Percentiles rank a stretch among this genome's conserved stretches.
Evolutionary conservation across 805 yeast genomes (phyloP).

Genomic region (Isabelozyma heimii): DNA sequence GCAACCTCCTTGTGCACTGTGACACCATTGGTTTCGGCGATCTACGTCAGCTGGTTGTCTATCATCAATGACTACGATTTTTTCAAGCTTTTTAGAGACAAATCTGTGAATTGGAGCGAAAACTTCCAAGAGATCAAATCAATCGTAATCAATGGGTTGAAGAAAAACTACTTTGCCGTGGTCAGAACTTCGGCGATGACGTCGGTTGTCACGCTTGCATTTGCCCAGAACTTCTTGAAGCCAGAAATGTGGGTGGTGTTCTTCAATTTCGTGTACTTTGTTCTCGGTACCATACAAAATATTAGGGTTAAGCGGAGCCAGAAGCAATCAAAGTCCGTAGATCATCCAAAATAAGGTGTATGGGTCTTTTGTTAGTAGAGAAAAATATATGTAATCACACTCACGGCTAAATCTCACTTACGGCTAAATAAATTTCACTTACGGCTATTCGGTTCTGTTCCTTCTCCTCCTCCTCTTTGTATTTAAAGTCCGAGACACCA

Average conservation of each 20-base stretch:
- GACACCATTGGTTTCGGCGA: conserved; percentile 50
- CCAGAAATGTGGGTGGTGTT: conserved; percentile 67
- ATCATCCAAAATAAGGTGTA: too few relatives aligned
- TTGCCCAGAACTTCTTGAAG: conserved; percentile 56
- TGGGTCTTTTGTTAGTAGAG: too few relatives aligned
- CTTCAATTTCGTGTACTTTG: conserved; percentile 54
- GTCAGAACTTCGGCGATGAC: conserved; percentile 55
- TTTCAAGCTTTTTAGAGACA: conserved; percentile 2
- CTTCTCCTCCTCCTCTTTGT: too few relatives aligned
- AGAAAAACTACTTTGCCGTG: conserved; percentile 43
- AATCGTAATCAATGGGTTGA: conserved; percentile 31
- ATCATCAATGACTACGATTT: conserved; percentile 41
- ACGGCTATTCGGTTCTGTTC: too few relatives aligned
- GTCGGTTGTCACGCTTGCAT: conserved; percentile 46
- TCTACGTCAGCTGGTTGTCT: conserved; percentile 53
- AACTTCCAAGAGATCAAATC: conserved; percentile 9
- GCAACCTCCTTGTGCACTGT: conserved; percentile 50
- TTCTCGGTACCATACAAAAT: conserved; percentile 63
- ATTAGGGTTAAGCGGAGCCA: conserved; percentile 45
- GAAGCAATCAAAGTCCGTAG: not conserved
- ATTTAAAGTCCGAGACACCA: too few relatives aligned
- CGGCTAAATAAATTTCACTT: too few relatives aligned
- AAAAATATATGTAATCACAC: too few relatives aligned
- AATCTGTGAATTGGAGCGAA: conserved; percentile 8
- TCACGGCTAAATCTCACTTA: too few relatives aligned